Evolutionary conservation across 768 basidiomycete species (phyloP), one percentile per base, ranked within the genome.

Genomic region (Amylocystis lapponica): DNA sequence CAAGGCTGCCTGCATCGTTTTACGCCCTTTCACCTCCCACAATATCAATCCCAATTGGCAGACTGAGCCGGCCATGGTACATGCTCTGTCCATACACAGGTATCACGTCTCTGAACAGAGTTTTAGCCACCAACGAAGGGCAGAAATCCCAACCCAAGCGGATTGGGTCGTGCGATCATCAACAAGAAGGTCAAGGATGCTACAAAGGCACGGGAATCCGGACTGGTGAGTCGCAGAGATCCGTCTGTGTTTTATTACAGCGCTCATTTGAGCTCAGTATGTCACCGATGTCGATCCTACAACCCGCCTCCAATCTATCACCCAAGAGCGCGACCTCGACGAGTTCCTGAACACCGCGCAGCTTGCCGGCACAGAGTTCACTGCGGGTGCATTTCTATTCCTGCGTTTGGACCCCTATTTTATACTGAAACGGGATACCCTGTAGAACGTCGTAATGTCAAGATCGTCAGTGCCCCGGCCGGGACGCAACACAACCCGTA

Each of bases 301-400:
- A 6, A 72, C 71, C 41, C 81, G 81, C 26, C 74, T 99, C 27
- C 79, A 83, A 59, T 97, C 95, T 0, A 82, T 99, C 17, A 99
- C 96, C 0, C 94, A 98, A 66, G 95, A 99, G 66, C 71, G 81
- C 43, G 93, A 97, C 68, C 71, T 99, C 16, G 93, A 97, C 52
- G 95, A 94, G 64, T 99, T 99, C 61, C 65, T 99, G 43, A 94
- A 80, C 58, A 96, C 90, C 11, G 96, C 96, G 9, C 87, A 92
- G 55, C 70, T 99, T 42, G 96, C 96, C 12, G 95, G 86, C 39
- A 87, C 87, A 10, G 91, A 99, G 54, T 99, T 99, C 58, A 89
- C 91, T 14, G 95, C 95, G 27, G 95, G 94, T 95, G 47, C 25
- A 20, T 21, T 27, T 39, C 20, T 10, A 32, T 16, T 32, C 17